phyloP scores from a whole-genome alignment of 768 basidiomycete species.

The Pluteus cervinus region DNA sequence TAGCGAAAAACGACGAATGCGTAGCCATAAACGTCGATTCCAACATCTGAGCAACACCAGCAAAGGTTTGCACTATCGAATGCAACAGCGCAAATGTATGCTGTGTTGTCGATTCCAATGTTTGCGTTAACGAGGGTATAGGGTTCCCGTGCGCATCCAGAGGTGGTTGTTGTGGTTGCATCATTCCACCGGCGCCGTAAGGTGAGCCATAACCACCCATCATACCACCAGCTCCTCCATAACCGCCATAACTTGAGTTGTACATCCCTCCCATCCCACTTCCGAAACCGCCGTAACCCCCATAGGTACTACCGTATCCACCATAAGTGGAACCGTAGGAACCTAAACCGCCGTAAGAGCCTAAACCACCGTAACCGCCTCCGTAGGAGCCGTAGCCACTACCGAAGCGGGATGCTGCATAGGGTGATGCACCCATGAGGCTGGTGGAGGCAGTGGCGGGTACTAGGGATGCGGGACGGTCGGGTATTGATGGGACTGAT shows the following conservation, averaged over 20 bases:
- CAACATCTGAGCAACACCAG: conserved; percentile 94
- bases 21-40: conserved; percentile 98
- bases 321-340: conserved; percentile 31
- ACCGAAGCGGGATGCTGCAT: conserved; percentile 31
- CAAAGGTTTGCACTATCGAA: conserved; percentile 92
- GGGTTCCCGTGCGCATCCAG: conserved; percentile 45
- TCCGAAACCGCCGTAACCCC: conserved; percentile 39
- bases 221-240: conserved; percentile 22
- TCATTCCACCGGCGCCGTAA: neutral
- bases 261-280: conserved; percentile 24
- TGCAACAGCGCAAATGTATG: conserved; percentile 92
- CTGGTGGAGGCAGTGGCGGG: conserved; percentile 26
- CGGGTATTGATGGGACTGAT: conserved; percentile 46
- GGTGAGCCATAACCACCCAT: conserved; percentile 24
- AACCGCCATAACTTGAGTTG: conserved; percentile 13
- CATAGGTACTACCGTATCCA: conserved; percentile 22
- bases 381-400: conserved; percentile 22
- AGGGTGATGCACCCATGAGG: conserved; percentile 20
- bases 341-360: conserved; percentile 36
- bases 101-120: conserved; percentile 84
- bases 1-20: conserved; percentile 91
- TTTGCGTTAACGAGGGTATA: conserved; percentile 73
- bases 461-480: conserved; percentile 51
- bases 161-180: conserved; percentile 26
- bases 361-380: conserved; percentile 31